Base-by-base conservation (phyloP, 176 grass and related monocot species). In the Chloris gayana region DNA sequence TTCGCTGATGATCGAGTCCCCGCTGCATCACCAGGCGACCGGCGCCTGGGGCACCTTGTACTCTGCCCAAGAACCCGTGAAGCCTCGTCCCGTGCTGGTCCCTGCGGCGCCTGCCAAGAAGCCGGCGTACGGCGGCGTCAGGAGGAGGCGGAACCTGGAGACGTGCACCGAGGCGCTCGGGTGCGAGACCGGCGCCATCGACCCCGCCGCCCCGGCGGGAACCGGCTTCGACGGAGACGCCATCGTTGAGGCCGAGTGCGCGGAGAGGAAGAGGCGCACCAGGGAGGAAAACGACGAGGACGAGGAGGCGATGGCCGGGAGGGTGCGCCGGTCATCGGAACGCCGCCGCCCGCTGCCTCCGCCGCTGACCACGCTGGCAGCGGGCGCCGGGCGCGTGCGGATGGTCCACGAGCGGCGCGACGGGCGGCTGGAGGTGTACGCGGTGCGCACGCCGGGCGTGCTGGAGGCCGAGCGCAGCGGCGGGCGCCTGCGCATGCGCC, bases 111-210 rank as follows among this genome's bases (percentile, higher is more conserved):
- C 59, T 5, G 57, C 24, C 33, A 84, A 29, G 75, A 89, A 47
- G 45, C 64, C 82, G 3, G 49, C 74, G 30, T 80, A 80, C 76
- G 77, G 76, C n/a, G 66, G 49, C 74, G 45, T 2, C 45, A 17
- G 45, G 14, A 83, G 70, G 37, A 87, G 64, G 79, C 79, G 84
- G 64, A 93, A 85, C 88, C 86, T 89, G 19, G 91, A 91, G 42
- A 69, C 64, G 76, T 97, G 86, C 74, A 97, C 94, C 32, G 94
- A 97, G 88, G 85, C 77, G 14, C 82, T 97, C 67, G 94, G 94
- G 31, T 97, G 88, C 64, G 94, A 97, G 80, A 97, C 76, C 41
- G 94, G 94, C 68, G 82, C 72, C 32, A 41, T 89, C 30, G 91
- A 97, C 41, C 47, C 56, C 5, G 21, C 57, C 4, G 18, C 25